Evolutionary conservation across 139 green algal species (phyloP).

Genomic region (Micractinium sp.): DNA sequence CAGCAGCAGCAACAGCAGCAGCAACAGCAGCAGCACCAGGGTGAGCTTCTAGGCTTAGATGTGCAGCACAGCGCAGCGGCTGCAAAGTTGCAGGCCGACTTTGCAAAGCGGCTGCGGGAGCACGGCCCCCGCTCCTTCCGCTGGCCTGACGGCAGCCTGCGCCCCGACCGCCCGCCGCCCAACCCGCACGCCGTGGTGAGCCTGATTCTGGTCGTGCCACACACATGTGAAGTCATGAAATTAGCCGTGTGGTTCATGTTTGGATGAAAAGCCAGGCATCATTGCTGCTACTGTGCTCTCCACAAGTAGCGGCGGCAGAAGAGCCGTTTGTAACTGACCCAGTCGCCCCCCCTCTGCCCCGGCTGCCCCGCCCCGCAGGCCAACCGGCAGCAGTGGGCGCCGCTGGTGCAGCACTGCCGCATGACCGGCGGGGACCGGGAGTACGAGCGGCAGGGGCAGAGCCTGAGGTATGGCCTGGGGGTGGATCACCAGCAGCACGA

Average conservation of each 20-base stretch:
- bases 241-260: no score
- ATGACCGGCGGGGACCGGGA: slow-evolving; percentile 38
- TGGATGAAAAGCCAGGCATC: no score
- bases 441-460: slow-evolving; percentile 28
- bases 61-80: background rate
- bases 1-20: background rate
- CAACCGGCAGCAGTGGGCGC: slow-evolving; percentile 39
- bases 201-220: background rate
- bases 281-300: no score
- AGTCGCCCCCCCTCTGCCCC: background rate
- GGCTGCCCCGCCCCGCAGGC: background rate
- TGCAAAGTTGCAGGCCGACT: slow-evolving; percentile 20
- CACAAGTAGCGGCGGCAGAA: no score
- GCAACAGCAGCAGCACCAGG: background rate
- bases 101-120: slow-evolving; percentile 36
- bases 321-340: no score
- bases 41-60: background rate
- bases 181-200: slow-evolving; percentile 43
- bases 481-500: slow-evolving; percentile 12
- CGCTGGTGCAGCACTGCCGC: slow-evolving; percentile 42
- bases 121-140: slow-evolving; percentile 38
- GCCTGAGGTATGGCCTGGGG: slow-evolving; percentile 37
- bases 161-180: slow-evolving; percentile 20
- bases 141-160: slow-evolving; percentile 47
- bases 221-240: no score